Conservation (phyloP, 164 flowering plant genomes). For the Stephania japonica region DNA sequence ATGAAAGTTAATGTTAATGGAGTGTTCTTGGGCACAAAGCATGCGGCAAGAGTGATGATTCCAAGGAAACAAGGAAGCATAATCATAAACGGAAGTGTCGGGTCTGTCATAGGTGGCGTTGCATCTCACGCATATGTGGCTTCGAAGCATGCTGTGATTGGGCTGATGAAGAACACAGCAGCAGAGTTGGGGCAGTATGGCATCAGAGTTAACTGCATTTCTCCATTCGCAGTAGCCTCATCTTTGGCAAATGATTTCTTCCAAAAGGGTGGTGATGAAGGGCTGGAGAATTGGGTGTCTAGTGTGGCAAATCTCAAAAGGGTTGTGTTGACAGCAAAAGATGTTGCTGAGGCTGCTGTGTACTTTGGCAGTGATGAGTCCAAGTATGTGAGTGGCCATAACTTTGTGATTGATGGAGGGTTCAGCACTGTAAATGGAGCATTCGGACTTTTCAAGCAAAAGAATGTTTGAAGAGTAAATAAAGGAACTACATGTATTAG, state of each 20-base stretch:
- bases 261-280: not conserved
- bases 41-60: constrained; percentile 11
- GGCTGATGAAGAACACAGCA: constrained; percentile 8
- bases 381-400: constrained; percentile 12
- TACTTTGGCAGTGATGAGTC: constrained; percentile 15
- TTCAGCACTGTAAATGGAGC: constrained; percentile 5
- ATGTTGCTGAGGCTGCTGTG: constrained; percentile 8
- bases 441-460: not conserved
- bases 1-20: constrained; percentile 29
- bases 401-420: constrained; percentile 16
- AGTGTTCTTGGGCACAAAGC: constrained; percentile 21
- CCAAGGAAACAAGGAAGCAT: constrained; percentile 4
- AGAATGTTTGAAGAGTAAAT: not conserved
- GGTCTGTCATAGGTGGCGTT: not conserved
- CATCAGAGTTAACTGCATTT: constrained; percentile 5
- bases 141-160: constrained; percentile 10
- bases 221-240: not conserved
- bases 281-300: not conserved
- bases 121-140: not conserved
- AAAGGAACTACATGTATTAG: too few relatives aligned
- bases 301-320: constrained; percentile 1
- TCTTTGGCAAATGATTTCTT: not conserved
- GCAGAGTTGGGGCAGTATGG: constrained; percentile 12
- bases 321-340: not conserved
- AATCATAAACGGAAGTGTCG: constrained; percentile 2